These are phyloP conservation scores for Ceratobasidium theobromae DNA, from an alignment of 1,284 basidiomycete species.

Conservation along the genomic window DNA sequence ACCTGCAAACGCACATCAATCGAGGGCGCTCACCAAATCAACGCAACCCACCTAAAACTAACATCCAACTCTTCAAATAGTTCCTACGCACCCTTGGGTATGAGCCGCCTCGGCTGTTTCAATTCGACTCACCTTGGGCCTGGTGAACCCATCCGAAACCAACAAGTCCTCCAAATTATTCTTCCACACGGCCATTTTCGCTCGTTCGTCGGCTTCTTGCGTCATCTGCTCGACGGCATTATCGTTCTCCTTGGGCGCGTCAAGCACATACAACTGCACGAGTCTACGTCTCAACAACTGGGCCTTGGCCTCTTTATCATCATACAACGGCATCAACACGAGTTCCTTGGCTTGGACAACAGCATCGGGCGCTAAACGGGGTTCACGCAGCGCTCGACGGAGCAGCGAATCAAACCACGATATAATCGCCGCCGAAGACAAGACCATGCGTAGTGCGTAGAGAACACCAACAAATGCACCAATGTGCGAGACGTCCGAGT, in stretches of 20 bases:
- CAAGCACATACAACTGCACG: slow-evolving; percentile 71
- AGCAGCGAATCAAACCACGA: slow-evolving; percentile 79
- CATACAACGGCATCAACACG: slow-evolving; percentile 60
- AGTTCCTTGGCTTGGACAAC: slow-evolving; percentile 70
- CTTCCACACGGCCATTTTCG: slow-evolving; percentile 66
- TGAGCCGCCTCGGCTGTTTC: neutral
- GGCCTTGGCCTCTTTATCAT: slow-evolving; percentile 51
- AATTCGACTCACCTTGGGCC: slow-evolving; percentile 57
- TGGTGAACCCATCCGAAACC: slow-evolving; percentile 59
- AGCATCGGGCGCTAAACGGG: slow-evolving; percentile 59
- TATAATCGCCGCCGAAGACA: slow-evolving; percentile 64
- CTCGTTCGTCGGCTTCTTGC: slow-evolving; percentile 60
- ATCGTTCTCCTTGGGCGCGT: slow-evolving; percentile 68
- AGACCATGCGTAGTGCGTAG: slow-evolving; percentile 58
- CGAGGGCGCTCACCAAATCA: neutral
- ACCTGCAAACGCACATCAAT: slow-evolving; percentile 2
- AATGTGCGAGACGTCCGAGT: slow-evolving; percentile 56
- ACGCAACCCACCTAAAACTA: slow-evolving; percentile 50
- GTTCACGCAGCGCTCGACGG: slow-evolving; percentile 70
- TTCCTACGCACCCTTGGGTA: slow-evolving; percentile 32
- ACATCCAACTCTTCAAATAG: slow-evolving; percentile 60
- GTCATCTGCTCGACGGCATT: slow-evolving; percentile 73
- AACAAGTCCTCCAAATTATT: slow-evolving; percentile 71
- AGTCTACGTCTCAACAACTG: slow-evolving; percentile 64
- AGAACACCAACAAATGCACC: slow-evolving; percentile 67